Evolutionary conservation across 805 yeast species (phyloP).

Genomic region (Candida ovalis): DNA sequence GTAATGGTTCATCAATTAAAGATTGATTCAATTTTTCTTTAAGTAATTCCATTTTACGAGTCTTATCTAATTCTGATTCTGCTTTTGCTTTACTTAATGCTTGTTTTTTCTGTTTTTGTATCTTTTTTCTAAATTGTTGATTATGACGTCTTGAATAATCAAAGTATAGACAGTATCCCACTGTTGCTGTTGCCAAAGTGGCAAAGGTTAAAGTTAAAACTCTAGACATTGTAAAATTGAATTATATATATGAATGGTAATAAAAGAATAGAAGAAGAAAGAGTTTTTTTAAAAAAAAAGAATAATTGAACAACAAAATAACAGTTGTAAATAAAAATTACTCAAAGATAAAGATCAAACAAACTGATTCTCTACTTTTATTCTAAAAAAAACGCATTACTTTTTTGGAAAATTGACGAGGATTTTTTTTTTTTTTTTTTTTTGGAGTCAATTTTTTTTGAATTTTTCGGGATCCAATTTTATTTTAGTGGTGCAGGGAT

Average conservation of each 20-base stretch:
- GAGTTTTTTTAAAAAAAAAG: background rate
- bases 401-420: background rate
- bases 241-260: too few relatives aligned
- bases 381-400: too few relatives aligned
- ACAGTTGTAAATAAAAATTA: too few relatives aligned
- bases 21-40: constrained; percentile 61
- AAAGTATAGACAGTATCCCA: constrained; percentile 82
- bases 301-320: too few relatives aligned
- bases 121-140: constrained; percentile 72
- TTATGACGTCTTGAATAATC: constrained; percentile 88
- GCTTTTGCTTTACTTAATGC: constrained; percentile 56
- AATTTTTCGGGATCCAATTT: too few relatives aligned
- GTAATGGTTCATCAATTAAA: constrained; percentile 69
- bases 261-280: background rate
- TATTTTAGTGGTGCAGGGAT: background rate
- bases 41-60: constrained; percentile 56
- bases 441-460: too few relatives aligned
- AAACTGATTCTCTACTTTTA: too few relatives aligned
- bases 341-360: too few relatives aligned
- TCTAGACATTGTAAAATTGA: constrained; percentile 24
- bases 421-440: background rate
- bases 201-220: constrained; percentile 32
- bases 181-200: constrained; percentile 48
- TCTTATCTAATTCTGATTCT: constrained; percentile 53
- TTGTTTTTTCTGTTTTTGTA: constrained; percentile 60